Evolutionary conservation across 441 rosid genomes (phyloP), one percentile per base, ranked within the genome.

Genomic region (Arabidopsis hybrid): DNA sequence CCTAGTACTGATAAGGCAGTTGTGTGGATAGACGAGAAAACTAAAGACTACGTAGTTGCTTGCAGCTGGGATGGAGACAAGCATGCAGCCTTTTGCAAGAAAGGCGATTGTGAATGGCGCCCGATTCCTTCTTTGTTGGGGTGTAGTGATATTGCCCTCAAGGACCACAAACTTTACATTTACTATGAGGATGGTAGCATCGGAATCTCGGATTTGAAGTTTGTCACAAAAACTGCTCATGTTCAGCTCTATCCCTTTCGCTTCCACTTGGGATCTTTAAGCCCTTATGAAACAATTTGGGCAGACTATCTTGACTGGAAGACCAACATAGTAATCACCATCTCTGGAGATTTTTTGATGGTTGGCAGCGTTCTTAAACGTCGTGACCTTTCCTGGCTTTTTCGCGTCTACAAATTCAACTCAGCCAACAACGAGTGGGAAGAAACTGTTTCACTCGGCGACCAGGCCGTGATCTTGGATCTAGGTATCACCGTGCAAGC

Each of bases 1-100:
- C 6, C 13, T 2, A 3, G 4, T 26, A 21, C 7, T 18, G 31
- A 6, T 21, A 52, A 52, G 34, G 34, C 35, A 52, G 34, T 26
- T 26, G n/a, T 51, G 34, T 51, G 57, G 57, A 11, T 51, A 52
- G 34, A 52, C 57, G 57, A 26, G n/a, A 26, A 52, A 52, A 26
- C 57, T 29, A 52, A 26, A 52, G 32, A 52, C 34, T 52, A 52
- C 57, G 57, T 1, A 26, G 57, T 52, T 52, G 18, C 50, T 45
- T 45, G 50, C 3, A 45, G 50, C 7, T 45, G 50, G 32, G 34
- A n/a, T 52, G 5, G 6, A 52, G 0, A 21, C 14, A 2, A 3
- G 34, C 11, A 52, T 5, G 5, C 35, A 0, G 34, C 34, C 32
- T 52, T 12, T 6, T 52, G 57, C 57, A 52, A n/a, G 8, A 45